These are phyloP conservation scores for Prinsepia uniflora DNA, from an alignment of 306 rosid genomes.

Conservation along the genomic window DNA sequence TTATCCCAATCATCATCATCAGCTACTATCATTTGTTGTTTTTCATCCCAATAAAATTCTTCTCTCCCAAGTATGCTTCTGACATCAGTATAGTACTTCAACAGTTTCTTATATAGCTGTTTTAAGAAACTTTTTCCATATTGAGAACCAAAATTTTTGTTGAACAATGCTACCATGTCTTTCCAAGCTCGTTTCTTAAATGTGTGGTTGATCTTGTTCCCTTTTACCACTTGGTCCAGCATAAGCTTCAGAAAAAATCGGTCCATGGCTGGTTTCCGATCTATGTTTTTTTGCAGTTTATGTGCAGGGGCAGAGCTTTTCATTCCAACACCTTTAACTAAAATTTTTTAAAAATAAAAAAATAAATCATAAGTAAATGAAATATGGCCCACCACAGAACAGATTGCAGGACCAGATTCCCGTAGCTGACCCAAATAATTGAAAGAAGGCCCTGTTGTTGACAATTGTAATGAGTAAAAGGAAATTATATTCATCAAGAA, in stretches of 20 bases:
- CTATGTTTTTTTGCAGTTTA: conserved; percentile 29
- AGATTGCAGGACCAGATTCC: not conserved
- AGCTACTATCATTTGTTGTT: conserved; percentile 43
- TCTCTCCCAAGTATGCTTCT: conserved; percentile 35
- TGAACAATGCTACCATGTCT: conserved; percentile 40
- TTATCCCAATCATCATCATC: conserved; percentile 43
- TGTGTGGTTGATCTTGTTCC: conserved; percentile 25
- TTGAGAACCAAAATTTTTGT: conserved; percentile 36
- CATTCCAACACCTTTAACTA: conserved; percentile 29
- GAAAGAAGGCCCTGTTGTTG: not conserved
- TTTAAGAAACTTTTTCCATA: conserved; percentile 39
- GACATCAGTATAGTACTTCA: conserved; percentile 37
- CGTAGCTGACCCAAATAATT: not conserved
- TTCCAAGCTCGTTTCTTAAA: conserved; percentile 49
- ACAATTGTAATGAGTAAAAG: not conserved
- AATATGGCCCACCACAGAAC: not conserved
- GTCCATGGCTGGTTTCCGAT: conserved; percentile 45
- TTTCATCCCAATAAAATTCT: conserved; percentile 53
- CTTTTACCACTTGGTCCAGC: conserved; percentile 43
- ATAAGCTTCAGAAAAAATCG: conserved; percentile 47
- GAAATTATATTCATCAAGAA: conserved; percentile 8
- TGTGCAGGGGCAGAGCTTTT: conserved; percentile 23
- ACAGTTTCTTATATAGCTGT: conserved; percentile 35
- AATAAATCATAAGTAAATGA: not conserved
- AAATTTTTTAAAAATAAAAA: not conserved